A percentile compares a stretch with the other conserved stretches of the same genome.
phyloP scores from a whole-genome alignment of 495 filamentous ascomycete genomes.

The Xanthoparmelia taractica region DNA sequence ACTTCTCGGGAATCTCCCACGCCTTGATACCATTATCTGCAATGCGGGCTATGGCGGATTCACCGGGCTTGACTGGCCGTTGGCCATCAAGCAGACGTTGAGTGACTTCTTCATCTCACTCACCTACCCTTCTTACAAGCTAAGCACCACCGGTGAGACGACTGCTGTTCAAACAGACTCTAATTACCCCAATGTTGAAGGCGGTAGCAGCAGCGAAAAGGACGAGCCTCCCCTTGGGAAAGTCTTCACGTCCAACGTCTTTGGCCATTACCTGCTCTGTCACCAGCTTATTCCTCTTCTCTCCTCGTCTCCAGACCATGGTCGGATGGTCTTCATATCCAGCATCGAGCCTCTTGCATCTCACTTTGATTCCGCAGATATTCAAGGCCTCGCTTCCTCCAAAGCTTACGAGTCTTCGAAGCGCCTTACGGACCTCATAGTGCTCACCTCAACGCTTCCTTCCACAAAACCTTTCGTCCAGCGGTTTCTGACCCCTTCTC shows the following conservation, averaged over 20 bases:
- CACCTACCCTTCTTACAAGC: slow-evolving; percentile 77
- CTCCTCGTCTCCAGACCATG: slow-evolving; percentile 41
- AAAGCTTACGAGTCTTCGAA: slow-evolving; percentile 78
- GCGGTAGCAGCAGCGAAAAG: not conserved
- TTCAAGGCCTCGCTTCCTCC: slow-evolving; percentile 59
- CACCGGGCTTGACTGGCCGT: slow-evolving; percentile 66
- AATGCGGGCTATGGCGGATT: slow-evolving; percentile 90
- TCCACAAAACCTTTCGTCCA: slow-evolving; percentile 49
- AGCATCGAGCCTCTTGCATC: slow-evolving; percentile 61
- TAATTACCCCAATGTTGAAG: slow-evolving; percentile 13
- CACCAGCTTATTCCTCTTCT: slow-evolving; percentile 73
- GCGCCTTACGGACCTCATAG: slow-evolving; percentile 74
- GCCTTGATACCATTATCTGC: slow-evolving; percentile 71
- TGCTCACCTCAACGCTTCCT: slow-evolving; percentile 63
- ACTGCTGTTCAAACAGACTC: slow-evolving; percentile 32
- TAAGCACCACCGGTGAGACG: slow-evolving; percentile 50
- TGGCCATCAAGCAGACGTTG: slow-evolving; percentile 50
- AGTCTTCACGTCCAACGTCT: slow-evolving; percentile 85
- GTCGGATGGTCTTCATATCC: slow-evolving; percentile 77
- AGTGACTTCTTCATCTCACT: slow-evolving; percentile 58
- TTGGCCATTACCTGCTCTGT: slow-evolving; percentile 87
- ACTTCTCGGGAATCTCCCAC: slow-evolving; percentile 45
- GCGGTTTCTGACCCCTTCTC: slow-evolving; percentile 40
- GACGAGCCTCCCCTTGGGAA: slow-evolving; percentile 58
- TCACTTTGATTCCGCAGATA: slow-evolving; percentile 55